These are phyloP conservation scores for Rhynchospora tenuis DNA, from an alignment of 176 grass and related monocot species.

Conservation along the genomic window DNA sequence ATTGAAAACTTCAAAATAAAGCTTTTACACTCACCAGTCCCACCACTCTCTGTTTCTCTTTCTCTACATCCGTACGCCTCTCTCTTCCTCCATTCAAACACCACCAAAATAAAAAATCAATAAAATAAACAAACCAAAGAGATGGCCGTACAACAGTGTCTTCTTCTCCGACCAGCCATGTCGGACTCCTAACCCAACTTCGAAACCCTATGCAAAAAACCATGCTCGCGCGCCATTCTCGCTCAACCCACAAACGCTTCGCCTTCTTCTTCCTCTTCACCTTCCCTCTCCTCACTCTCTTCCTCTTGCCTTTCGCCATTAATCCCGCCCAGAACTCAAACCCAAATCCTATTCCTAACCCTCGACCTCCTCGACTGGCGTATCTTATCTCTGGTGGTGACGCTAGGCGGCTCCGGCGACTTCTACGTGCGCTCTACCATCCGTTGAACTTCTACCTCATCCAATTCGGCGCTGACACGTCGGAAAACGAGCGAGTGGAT, in stretches of 20 bases:
- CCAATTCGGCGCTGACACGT: conserved; percentile 54
- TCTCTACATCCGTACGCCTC: neutral
- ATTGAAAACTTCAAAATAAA: conserved; percentile 14
- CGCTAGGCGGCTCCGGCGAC: conserved; percentile 42
- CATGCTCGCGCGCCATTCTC: conserved; percentile 29
- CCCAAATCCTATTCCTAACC: conserved; percentile 31
- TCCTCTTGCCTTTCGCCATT: conserved; percentile 50
- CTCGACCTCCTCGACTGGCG: conserved; percentile 53
- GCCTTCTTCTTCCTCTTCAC: conserved; percentile 33
- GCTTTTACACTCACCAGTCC: neutral
- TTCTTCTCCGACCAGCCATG: conserved; percentile 37
- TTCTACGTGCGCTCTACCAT: conserved; percentile 77
- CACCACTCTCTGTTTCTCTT: neutral
- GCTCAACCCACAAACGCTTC: conserved; percentile 7
- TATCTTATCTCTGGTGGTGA: conserved; percentile 72
- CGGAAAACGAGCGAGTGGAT: conserved; percentile 40
- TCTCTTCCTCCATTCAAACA: neutral
- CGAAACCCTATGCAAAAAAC: conserved; percentile 35
- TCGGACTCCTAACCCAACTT: conserved; percentile 19
- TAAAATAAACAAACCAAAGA: neutral
- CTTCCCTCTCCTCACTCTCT: conserved; percentile 46
- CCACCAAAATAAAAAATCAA: neutral
- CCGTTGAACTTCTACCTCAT: conserved; percentile 78
- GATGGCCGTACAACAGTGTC: neutral
- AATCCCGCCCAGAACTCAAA: conserved; percentile 33